phyloP scores from a whole-genome alignment of 1,284 basidiomycete species.

The Cryptococcus hybrid region DNA sequence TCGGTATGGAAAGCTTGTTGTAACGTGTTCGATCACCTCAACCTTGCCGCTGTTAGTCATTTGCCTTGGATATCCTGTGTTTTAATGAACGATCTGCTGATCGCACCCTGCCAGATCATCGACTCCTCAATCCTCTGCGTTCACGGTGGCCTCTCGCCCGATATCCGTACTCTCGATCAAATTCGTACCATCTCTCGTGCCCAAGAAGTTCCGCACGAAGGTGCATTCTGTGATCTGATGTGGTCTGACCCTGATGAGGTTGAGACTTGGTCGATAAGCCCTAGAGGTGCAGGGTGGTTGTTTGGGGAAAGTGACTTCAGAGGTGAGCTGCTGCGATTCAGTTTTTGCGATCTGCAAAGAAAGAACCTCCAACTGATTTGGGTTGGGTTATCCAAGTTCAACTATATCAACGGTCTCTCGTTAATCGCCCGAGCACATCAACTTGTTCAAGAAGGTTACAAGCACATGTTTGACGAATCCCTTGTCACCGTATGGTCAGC shows the following conservation, averaged over 20 bases:
- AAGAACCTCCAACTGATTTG: background rate
- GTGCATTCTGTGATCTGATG: constrained; percentile 97
- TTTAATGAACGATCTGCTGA: background rate
- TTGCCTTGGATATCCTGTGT: background rate
- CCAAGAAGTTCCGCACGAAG: constrained; percentile 95
- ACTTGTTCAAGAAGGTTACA: constrained; percentile 97
- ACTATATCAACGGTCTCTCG: constrained; percentile 77
- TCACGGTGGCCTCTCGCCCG: constrained; percentile 88
- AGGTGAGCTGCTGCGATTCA: constrained; percentile 55
- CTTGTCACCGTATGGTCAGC: constrained; percentile 99
- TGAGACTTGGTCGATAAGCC: constrained; percentile 92
- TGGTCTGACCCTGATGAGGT: constrained; percentile 98
- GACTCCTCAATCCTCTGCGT: constrained; percentile 89
- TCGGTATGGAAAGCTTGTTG: constrained; percentile 96
- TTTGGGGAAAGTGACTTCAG: constrained; percentile 85
- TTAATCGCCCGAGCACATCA: constrained; percentile 93
- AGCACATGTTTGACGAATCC: constrained; percentile 87
- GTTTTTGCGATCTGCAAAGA: background rate
- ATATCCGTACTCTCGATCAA: constrained; percentile 88
- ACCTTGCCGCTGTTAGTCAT: constrained; percentile 78
- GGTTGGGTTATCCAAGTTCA: constrained; percentile 61
- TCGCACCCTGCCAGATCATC: constrained; percentile 65
- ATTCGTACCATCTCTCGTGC: constrained; percentile 86
- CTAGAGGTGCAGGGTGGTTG: constrained; percentile 93
- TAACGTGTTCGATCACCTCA: constrained; percentile 90